Conservation (phyloP, 106 monocot species). For the Platanthera guangdongensis region DNA sequence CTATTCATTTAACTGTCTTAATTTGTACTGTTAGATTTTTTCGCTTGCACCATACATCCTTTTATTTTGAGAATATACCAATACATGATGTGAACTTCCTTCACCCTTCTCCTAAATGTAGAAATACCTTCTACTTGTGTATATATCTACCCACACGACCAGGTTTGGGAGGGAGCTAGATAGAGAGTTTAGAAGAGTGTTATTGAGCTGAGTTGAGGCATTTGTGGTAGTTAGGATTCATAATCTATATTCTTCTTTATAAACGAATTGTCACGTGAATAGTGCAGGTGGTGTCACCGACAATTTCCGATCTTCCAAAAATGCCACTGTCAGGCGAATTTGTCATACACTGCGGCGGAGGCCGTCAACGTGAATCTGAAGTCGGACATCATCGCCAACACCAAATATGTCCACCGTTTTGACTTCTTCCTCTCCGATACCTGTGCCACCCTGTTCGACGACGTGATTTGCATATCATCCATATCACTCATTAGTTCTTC, state of each 20-base stretch:
- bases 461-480: no score
- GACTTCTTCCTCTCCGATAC: conserved; percentile 44
- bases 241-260: neutral
- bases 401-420: conserved; percentile 58
- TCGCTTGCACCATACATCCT: neutral
- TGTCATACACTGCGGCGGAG: conserved; percentile 71
- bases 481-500: no score
- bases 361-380: conserved; percentile 88
- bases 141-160: neutral
- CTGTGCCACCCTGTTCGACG: conserved; percentile 9
- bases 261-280: no score
- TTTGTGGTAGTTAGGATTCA: neutral
- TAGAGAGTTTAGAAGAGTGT: neutral
- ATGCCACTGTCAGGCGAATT: conserved; percentile 48
- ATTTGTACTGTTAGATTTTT: neutral
- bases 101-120: neutral
- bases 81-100: neutral
- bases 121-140: neutral
- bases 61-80: no score
- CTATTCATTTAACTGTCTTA: neutral
- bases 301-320: no score
- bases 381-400: conserved; percentile 75
- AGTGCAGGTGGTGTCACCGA: no score
- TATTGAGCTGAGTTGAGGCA: neutral
- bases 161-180: neutral